These are phyloP conservation scores for Cymbopogon citratus DNA, from an alignment of 176 grass and related monocot genomes.

Conservation along the genomic window DNA sequence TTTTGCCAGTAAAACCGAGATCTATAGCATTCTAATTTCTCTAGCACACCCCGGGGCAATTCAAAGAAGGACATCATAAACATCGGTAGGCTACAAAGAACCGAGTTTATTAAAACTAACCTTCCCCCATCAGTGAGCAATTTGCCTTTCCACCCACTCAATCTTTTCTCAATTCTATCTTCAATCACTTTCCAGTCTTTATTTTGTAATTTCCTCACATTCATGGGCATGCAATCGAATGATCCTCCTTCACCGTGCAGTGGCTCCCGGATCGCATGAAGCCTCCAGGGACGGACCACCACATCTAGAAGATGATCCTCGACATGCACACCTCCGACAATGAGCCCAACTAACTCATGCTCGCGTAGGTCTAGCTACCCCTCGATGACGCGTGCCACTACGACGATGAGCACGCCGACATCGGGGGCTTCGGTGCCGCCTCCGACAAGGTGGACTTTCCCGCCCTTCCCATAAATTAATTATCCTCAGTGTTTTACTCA, in stretches of 20 bases:
- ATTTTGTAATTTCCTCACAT: too few species aligned
- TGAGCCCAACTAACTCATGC: constrained; percentile 96
- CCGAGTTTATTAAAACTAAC: too few species aligned
- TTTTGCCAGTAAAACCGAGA: too few species aligned
- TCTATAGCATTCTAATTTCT: too few species aligned
- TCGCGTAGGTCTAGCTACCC: constrained; percentile 83
- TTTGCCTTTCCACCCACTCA: too few species aligned
- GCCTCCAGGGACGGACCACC: constrained; percentile 83
- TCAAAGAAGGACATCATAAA: too few species aligned
- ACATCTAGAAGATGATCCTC: constrained; percentile 90
- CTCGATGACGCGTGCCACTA: constrained; percentile 76
- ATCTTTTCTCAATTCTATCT: too few species aligned
- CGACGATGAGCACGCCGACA: constrained; percentile 76
- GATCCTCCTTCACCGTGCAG: constrained; percentile 92
- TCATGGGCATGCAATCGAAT: constrained; percentile 94
- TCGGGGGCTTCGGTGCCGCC: constrained; percentile 65
- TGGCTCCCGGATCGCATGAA: constrained; percentile 86
- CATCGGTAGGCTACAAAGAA: too few species aligned
- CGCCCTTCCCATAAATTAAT: not conserved
- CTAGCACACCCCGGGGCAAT: too few species aligned
- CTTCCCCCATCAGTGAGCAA: too few species aligned
- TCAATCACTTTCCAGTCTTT: too few species aligned
- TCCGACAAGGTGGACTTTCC: constrained; percentile 46
- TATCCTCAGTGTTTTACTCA: not conserved
- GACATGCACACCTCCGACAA: constrained; percentile 89